Conservation (phyloP, 2,329 filamentous ascomycete species). For the Akanthomyces muscarius region DNA sequence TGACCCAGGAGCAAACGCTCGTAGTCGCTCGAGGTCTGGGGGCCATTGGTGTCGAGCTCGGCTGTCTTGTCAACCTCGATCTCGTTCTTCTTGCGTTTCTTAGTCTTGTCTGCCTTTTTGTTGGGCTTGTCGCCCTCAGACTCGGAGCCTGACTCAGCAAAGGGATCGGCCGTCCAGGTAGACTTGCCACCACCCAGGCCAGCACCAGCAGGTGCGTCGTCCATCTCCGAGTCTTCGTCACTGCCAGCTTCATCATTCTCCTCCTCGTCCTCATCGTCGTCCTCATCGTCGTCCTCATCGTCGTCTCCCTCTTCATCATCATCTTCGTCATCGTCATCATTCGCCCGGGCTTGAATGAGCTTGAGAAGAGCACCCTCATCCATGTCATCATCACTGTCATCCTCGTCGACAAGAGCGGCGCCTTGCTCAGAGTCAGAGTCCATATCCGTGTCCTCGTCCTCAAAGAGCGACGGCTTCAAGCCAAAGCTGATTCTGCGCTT, state of each 20-base stretch:
- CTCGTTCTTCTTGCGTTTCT: slow-evolving; percentile 70
- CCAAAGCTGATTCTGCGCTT: slow-evolving; percentile 83
- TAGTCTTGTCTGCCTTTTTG: slow-evolving; percentile 56
- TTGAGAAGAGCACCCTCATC: slow-evolving; percentile 42
- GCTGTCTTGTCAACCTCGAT: slow-evolving; percentile 86
- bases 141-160: slow-evolving; percentile 56
- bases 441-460: slow-evolving; percentile 54
- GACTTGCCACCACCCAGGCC: slow-evolving; percentile 74
- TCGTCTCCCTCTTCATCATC: slow-evolving; percentile 34
- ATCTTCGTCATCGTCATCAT: slow-evolving; percentile 36
- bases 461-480: slow-evolving; percentile 88
- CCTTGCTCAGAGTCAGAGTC: slow-evolving; percentile 46
- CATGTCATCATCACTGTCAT: slow-evolving; percentile 46
- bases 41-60: slow-evolving; percentile 84
- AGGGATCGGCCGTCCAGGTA: slow-evolving; percentile 75
- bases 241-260: slow-evolving; percentile 23
- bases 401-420: slow-evolving; percentile 39
- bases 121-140: slow-evolving; percentile 40
- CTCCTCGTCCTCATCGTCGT: slow-evolving; percentile 17
- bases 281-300: slow-evolving; percentile 25
- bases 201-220: slow-evolving; percentile 32
- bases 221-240: slow-evolving; percentile 27
- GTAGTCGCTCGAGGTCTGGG: slow-evolving; percentile 86
- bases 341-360: slow-evolving; percentile 42
- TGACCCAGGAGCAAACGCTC: slow-evolving; percentile 89